Conservation (phyloP, 495 filamentous ascomycete species). For the Pseudoneurospora amorphoporcata region DNA sequence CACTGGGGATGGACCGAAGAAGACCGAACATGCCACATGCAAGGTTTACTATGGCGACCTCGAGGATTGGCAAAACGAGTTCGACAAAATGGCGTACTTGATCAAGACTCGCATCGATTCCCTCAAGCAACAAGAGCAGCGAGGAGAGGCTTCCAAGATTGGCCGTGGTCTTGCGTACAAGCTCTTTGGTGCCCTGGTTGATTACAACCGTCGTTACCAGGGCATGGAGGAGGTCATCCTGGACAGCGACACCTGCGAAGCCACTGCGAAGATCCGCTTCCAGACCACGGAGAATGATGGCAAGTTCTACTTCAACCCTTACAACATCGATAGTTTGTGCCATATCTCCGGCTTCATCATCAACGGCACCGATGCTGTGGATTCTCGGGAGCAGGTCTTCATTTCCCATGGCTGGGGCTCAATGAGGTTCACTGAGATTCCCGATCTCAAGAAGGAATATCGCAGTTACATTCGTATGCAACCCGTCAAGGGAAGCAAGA, state of each 20-base stretch:
- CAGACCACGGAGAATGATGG: slow-evolving; percentile 47
- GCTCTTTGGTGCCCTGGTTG: slow-evolving; percentile 59
- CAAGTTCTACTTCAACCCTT: slow-evolving; percentile 55
- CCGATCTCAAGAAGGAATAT: slow-evolving; percentile 55
- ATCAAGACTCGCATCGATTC: slow-evolving; percentile 42
- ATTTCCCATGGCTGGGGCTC: slow-evolving; percentile 76
- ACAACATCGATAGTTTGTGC: slow-evolving; percentile 61
- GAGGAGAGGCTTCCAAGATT: slow-evolving; percentile 47
- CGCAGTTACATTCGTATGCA: slow-evolving; percentile 63
- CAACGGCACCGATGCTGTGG: slow-evolving; percentile 64
- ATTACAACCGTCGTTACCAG: slow-evolving; percentile 56
- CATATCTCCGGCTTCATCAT: slow-evolving; percentile 70
- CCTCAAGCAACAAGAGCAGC: slow-evolving; percentile 40
- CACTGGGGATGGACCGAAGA: slow-evolving; percentile 33
- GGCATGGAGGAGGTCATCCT: slow-evolving; percentile 72
- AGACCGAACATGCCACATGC: slow-evolving; percentile 41
- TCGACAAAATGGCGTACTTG: slow-evolving; percentile 45
- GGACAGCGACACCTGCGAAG: slow-evolving; percentile 59
- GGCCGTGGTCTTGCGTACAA: slow-evolving; percentile 68
- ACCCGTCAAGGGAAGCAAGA: slow-evolving; percentile 38
- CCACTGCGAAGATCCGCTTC: slow-evolving; percentile 60
- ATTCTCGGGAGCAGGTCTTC: slow-evolving; percentile 60
- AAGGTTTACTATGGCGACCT: slow-evolving; percentile 37
- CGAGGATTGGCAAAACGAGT: slow-evolving; percentile 41
- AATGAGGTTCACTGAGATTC: slow-evolving; percentile 56